phyloP scores from a whole-genome alignment of 2,329 filamentous ascomycete species.

The Diaporthe helianthi region DNA sequence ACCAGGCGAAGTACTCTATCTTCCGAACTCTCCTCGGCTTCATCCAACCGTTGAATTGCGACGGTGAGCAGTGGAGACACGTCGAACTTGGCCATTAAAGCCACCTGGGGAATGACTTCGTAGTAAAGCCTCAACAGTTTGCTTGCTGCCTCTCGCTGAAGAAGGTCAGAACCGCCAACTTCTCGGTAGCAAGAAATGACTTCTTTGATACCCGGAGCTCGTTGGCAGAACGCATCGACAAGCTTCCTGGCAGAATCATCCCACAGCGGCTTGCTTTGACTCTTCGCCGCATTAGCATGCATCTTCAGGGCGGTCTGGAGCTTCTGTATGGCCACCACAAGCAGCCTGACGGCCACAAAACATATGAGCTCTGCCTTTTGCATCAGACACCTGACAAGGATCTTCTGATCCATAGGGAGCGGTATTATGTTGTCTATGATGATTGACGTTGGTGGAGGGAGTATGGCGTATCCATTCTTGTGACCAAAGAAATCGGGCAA shows the following conservation, averaged over 20 bases:
- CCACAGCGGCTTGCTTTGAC: conserved; percentile 62
- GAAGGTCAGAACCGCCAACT: conserved; percentile 70
- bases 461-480: conserved; percentile 63
- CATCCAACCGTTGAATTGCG: conserved; percentile 67
- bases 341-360: conserved; percentile 82
- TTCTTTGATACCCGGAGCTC: conserved; percentile 83
- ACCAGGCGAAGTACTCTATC: conserved; percentile 66
- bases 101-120: conserved; percentile 78
- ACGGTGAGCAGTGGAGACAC: conserved; percentile 78
- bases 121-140: conserved; percentile 86
- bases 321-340: conserved; percentile 82
- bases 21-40: conserved; percentile 49
- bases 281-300: conserved; percentile 56
- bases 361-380: conserved; percentile 80
- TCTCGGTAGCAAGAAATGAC: conserved; percentile 77
- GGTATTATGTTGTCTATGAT: conserved; percentile 88
- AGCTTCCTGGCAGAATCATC: conserved; percentile 71
- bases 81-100: conserved; percentile 86
- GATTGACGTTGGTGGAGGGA: conserved; percentile 80
- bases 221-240: conserved; percentile 75
- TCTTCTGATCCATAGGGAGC: conserved; percentile 79
- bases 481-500: conserved; percentile 77
- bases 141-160: conserved; percentile 81
- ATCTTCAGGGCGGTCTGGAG: conserved; percentile 69
- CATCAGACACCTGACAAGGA: conserved; percentile 79